These are phyloP conservation scores for Ambrosiella beaveri DNA, from an alignment of 2,329 filamentous ascomycete genomes.

Conservation along the genomic window DNA sequence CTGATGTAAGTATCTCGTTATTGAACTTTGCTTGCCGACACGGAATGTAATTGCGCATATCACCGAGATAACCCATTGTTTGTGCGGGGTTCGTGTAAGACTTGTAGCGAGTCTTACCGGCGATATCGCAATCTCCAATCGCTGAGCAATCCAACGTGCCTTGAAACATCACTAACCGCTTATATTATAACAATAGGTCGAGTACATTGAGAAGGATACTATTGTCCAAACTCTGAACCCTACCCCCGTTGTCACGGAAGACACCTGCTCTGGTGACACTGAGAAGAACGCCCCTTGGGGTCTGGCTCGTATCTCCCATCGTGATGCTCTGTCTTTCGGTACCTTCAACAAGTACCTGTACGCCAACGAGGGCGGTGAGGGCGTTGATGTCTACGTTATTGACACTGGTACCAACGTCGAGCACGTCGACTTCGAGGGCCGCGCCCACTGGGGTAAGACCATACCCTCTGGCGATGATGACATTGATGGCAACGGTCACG, in stretches of 20 bases:
- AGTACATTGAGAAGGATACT: conserved; percentile 89
- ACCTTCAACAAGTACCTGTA: conserved; percentile 99
- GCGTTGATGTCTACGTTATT: conserved; percentile 96
- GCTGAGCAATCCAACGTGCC: too few species aligned
- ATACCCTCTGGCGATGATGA: conserved; percentile 74
- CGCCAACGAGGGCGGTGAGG: conserved; percentile 75
- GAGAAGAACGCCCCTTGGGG: conserved; percentile 98
- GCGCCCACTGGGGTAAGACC: conserved; percentile 93
- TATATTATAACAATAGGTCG: conserved; percentile 47
- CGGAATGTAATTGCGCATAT: neutral
- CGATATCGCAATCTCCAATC: too few species aligned
- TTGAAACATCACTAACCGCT: conserved; percentile 9
- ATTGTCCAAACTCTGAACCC: conserved; percentile 65
- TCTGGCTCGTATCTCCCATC: conserved; percentile 93
- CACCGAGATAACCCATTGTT: neutral
- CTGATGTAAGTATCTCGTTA: conserved; percentile 61
- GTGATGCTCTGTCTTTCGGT: conserved; percentile 68
- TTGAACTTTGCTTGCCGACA: neutral
- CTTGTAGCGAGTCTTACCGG: too few species aligned
- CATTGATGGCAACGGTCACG: conserved; percentile 90
- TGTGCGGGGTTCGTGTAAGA: neutral
- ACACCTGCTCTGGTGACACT: conserved; percentile 36
- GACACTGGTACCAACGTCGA: conserved; percentile 90
- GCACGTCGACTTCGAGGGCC: conserved; percentile 94
- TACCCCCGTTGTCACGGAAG: conserved; percentile 21